These are phyloP conservation scores for Moesziomyces antarcticus DNA, from an alignment of 1,284 basidiomycete genomes.

Conservation along the genomic window DNA sequence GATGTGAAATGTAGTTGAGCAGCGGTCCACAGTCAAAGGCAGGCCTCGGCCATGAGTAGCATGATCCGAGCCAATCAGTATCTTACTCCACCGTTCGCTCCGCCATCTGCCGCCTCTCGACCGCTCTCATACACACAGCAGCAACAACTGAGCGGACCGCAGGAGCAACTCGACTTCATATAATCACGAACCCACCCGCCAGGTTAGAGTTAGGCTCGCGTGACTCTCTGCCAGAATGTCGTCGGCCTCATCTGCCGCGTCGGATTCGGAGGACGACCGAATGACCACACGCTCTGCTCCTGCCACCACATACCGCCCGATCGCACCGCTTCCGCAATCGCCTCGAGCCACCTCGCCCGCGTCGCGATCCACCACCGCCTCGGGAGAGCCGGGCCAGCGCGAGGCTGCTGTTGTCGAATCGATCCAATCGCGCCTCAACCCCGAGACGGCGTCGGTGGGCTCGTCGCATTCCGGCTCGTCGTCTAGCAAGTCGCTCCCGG, in stretches of 20 bases:
- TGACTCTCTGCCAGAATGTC: constrained; percentile 19
- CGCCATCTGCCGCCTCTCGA: no score
- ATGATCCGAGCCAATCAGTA: no score
- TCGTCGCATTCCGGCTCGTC: constrained; percentile 21
- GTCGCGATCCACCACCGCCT: constrained; percentile 19
- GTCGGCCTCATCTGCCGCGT: constrained; percentile 40
- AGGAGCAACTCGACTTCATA: no score
- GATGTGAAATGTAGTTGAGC: no score
- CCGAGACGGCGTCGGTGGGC: constrained; percentile 10
- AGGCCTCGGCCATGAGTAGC: no score
- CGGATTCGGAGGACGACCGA: constrained; percentile 44
- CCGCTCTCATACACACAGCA: no score
- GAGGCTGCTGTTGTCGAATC: constrained; percentile 1
- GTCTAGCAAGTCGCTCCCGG: constrained; percentile 13
- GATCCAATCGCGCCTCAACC: constrained; percentile 14
- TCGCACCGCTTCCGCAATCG: constrained; percentile 45
- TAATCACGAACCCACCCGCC: no score
- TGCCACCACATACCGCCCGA: constrained; percentile 49
- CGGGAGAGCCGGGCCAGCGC: constrained; percentile 3
- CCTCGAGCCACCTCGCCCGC: constrained; percentile 37
- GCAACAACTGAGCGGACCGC: no score
- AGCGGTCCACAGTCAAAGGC: no score
- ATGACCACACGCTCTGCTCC: constrained; percentile 49
- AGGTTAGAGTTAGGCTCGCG: no score
- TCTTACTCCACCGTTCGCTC: no score